Conservation (phyloP, 148 eudicot genomes). For the Fagopyrum tataricum region DNA sequence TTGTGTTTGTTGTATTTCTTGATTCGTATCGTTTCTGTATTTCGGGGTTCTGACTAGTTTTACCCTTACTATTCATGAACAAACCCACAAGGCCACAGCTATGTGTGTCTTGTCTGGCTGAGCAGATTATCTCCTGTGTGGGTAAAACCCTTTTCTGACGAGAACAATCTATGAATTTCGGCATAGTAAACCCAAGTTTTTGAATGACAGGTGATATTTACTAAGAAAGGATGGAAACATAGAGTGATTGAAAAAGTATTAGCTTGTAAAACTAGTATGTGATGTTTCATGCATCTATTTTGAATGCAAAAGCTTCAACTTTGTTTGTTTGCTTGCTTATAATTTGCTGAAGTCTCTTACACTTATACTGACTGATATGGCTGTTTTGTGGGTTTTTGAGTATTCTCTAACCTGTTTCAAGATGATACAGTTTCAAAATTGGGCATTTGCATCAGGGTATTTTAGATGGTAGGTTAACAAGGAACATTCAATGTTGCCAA, state of each 20-base stretch:
- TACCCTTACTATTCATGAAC: background rate
- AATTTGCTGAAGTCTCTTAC: no score
- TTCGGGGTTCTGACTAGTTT: constrained; percentile 1
- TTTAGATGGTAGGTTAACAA: background rate
- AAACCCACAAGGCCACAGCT: background rate
- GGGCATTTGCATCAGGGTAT: background rate
- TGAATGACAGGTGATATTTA: background rate
- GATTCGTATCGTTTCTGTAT: background rate
- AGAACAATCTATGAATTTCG: background rate
- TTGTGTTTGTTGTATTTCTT: background rate
- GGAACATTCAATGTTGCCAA: background rate
- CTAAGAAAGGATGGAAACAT: background rate
- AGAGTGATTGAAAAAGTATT: background rate
- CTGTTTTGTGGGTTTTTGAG: no score
- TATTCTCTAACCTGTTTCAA: background rate
- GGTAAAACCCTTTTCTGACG: background rate
- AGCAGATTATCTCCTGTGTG: background rate
- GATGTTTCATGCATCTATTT: background rate
- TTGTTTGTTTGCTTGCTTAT: no score
- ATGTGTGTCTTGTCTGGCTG: background rate
- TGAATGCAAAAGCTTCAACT: background rate
- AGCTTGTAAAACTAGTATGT: constrained; percentile 9
- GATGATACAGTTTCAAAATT: background rate
- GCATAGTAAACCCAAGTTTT: background rate
- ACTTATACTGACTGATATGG: no score